Evolutionary conservation across 73 alveolate species (phyloP).

Genomic region (Durusdinium trenchii): DNA sequence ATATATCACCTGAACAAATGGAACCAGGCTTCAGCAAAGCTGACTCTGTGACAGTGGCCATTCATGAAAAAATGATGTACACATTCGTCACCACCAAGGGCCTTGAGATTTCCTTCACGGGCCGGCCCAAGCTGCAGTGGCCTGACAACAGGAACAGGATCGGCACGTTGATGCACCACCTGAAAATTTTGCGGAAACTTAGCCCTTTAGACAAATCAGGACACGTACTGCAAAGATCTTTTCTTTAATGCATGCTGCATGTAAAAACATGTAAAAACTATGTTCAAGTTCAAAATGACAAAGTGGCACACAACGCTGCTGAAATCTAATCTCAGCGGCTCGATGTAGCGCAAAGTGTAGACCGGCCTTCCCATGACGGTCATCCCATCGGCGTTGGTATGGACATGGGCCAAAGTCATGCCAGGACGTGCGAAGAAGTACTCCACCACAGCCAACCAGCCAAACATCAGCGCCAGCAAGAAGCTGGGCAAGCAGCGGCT

Average conservation of each 20-base stretch:
- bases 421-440: conserved; percentile 28
- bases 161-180: conserved; percentile 84
- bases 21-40: conserved; percentile 19
- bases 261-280: too few species aligned
- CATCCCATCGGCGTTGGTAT: conserved; percentile 45
- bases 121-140: conserved; percentile 70
- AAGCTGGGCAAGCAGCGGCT: conserved; percentile 85
- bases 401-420: conserved; percentile 57
- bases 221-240: too few species aligned
- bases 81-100: conserved; percentile 63
- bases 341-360: conserved; percentile 50
- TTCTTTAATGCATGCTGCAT: too few species aligned
- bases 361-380: conserved; percentile 50
- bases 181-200: too few species aligned
- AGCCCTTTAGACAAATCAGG: neutral
- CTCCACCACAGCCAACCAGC: conserved; percentile 75
- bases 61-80: conserved; percentile 53
- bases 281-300: neutral
- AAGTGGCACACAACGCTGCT: neutral
- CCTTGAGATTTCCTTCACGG: conserved; percentile 31
- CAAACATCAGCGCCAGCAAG: conserved; percentile 63
- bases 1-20: too few species aligned
- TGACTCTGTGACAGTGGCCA: conserved; percentile 56
- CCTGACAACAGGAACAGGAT: conserved; percentile 65
- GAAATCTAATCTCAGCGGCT: too few species aligned